Evolutionary conservation across 495 filamentous ascomycete genomes (phyloP), one percentile per base, ranked within the genome.

Genomic region (Ramalina intermedia): DNA sequence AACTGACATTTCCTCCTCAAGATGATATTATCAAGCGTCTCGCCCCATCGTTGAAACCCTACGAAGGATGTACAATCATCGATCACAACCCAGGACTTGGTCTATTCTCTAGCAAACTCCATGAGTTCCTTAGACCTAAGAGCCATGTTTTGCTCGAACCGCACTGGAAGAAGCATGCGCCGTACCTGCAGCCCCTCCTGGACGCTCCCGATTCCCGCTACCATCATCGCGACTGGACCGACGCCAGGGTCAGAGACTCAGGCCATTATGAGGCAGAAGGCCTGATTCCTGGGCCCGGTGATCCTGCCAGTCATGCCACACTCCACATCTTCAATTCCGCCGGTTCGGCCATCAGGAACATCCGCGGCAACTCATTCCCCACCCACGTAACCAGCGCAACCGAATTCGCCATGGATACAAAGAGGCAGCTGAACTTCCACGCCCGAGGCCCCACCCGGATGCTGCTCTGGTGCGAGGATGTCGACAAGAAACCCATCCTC

Each of bases 21-120:
- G 73, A 75, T 53, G 64, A 76, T 58, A 53, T 71, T 17, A 45
- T 78, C 44, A 48, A 74, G 53, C 68, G 72, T 17, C 58, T 84
- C 18, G 71, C 69, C 8, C 78, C 76, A 2, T 76, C 72, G 11
- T 73, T 94, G 21, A 60, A 62, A 18, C 70, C 72, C 44, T 76
- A 87, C 58, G 58, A 65, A 13, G 81, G 82, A 44, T 79, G 87
- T 56, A 85, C 88, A 52, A 72, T 96, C 46, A 67, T 96, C 53
- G 90, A 96, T 58, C 66, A 94, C 37, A 83, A 85, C 66, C 90
- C 90, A 1, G 85, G 85, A 21, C 55, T 60, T 18, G 85, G 86
- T 13, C 29, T 90, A 7, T 85, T 78, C 70, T 95, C 89, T 8
- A 66, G 69, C 5, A 84, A 81, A 55, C 57, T 96, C 5, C 79